A percentile compares a stretch with the other conserved stretches of the same genome.
Conservation (phyloP, 805 yeast species). For the Pichia exigua region DNA sequence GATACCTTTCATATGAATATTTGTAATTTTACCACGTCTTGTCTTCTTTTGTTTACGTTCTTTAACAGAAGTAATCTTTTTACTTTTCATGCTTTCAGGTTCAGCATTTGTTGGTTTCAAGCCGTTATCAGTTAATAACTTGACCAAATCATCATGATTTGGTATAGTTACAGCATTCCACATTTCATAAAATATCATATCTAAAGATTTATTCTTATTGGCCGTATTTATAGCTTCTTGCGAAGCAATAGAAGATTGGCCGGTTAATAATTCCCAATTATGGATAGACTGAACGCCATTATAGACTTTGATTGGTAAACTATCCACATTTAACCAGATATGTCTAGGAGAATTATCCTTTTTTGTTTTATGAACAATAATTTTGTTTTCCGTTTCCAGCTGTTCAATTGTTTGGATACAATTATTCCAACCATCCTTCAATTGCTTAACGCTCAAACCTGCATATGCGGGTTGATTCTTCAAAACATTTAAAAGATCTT, state of each 20-base stretch:
- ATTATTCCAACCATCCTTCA: conserved; percentile 91
- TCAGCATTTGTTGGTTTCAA: conserved; percentile 96
- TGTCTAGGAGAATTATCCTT: conserved; percentile 91
- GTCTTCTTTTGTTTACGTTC: conserved; percentile 84
- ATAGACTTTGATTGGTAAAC: conserved; percentile 33
- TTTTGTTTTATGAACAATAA: conserved; percentile 80
- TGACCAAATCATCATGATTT: conserved; percentile 71
- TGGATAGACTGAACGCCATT: conserved; percentile 8
- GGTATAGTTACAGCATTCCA: conserved; percentile 82
- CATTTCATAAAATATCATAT: conserved; percentile 71
- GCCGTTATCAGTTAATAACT: conserved; percentile 71
- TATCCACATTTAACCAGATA: conserved; percentile 79
- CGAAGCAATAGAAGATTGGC: neutral
- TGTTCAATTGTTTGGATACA: conserved; percentile 73
- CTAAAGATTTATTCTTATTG: conserved; percentile 42
- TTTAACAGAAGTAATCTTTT: conserved; percentile 40
- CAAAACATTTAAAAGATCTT: conserved; percentile 66
- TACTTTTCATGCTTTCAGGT: conserved; percentile 81
- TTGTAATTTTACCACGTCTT: conserved; percentile 88
- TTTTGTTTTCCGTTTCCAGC: conserved; percentile 67
- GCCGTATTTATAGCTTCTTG: neutral
- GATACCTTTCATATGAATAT: conserved; percentile 93
- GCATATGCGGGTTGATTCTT: conserved; percentile 78
- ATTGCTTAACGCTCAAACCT: conserved; percentile 71
- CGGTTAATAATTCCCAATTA: conserved; percentile 6